These are phyloP conservation scores for Serendipita sp. DNA, from an alignment of 768 basidiomycete species.

Conservation along the genomic window DNA sequence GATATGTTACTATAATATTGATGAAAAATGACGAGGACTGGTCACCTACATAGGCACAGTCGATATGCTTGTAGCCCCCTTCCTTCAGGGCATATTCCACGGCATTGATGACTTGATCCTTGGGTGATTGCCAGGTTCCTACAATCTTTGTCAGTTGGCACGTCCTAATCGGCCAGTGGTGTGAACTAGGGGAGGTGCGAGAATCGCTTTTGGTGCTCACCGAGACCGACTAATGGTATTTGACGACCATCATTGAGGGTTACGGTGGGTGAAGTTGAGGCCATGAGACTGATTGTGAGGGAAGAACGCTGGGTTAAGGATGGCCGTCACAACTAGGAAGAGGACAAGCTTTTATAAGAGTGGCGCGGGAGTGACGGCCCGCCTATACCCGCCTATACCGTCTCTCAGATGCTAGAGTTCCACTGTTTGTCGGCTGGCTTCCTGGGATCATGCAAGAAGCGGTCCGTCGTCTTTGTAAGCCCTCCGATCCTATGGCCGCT, in stretches of 20 bases:
- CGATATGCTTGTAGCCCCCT: conserved; percentile 48
- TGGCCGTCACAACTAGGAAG: too few species aligned
- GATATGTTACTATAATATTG: not conserved
- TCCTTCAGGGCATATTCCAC: not conserved
- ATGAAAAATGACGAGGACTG: not conserved
- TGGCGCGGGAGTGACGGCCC: too few species aligned
- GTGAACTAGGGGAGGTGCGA: not conserved
- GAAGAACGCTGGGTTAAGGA: too few species aligned
- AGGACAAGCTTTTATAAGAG: too few species aligned
- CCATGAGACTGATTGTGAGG: not conserved
- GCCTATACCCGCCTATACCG: too few species aligned
- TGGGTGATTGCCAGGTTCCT: not conserved
- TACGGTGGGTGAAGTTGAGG: not conserved
- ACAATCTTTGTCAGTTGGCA: not conserved
- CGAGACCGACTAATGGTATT: not conserved
- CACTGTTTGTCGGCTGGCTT: too few species aligned
- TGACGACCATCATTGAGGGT: not conserved
- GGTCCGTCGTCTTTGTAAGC: too few species aligned
- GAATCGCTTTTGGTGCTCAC: not conserved
- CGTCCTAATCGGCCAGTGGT: not conserved
- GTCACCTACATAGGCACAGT: conserved; percentile 42
- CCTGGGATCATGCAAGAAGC: too few species aligned
- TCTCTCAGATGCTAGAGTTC: too few species aligned
- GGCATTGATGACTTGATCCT: not conserved
- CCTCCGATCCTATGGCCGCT: too few species aligned